phyloP scores from a whole-genome alignment of 306 rosid genomes.

The Quercus glauca region DNA sequence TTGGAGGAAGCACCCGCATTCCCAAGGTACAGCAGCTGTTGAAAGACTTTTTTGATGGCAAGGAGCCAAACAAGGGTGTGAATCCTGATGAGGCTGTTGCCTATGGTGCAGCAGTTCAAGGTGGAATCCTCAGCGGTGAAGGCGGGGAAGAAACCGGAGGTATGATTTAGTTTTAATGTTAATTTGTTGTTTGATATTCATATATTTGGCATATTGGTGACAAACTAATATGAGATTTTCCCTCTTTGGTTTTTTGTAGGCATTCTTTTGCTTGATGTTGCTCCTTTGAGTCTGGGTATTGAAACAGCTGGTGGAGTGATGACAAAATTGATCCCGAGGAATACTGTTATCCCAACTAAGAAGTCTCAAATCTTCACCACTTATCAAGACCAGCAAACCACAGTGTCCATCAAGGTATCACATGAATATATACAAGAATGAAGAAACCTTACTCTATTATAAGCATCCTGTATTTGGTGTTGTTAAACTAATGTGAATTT shows the following conservation, averaged over 20 bases:
- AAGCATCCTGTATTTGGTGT: background rate
- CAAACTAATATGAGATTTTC: background rate
- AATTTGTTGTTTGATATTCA: background rate
- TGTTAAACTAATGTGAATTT: background rate
- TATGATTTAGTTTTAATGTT: background rate
- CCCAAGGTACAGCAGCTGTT: constrained; percentile 55
- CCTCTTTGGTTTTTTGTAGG: constrained; percentile 15
- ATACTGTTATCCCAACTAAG: constrained; percentile 49
- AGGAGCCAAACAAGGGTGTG: constrained; percentile 51
- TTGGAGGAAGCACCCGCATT: constrained; percentile 59
- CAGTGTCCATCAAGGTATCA: constrained; percentile 41
- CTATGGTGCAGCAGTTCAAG: constrained; percentile 55
- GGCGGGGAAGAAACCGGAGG: constrained; percentile 39
- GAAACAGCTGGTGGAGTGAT: constrained; percentile 61
- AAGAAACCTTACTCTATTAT: background rate
- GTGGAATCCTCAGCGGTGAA: constrained; percentile 51
- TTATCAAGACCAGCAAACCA: constrained; percentile 54
- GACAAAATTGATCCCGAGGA: constrained; percentile 59
- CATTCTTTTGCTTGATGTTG: constrained; percentile 45
- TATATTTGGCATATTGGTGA: background rate
- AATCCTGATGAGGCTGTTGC: constrained; percentile 68
- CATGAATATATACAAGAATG: background rate
- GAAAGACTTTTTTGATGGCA: constrained; percentile 55
- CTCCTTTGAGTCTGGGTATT: constrained; percentile 54
- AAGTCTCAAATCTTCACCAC: constrained; percentile 54